These are phyloP conservation scores for Citrus mangshanensis DNA, from an alignment of 345 rosid genomes.

Conservation along the genomic window DNA sequence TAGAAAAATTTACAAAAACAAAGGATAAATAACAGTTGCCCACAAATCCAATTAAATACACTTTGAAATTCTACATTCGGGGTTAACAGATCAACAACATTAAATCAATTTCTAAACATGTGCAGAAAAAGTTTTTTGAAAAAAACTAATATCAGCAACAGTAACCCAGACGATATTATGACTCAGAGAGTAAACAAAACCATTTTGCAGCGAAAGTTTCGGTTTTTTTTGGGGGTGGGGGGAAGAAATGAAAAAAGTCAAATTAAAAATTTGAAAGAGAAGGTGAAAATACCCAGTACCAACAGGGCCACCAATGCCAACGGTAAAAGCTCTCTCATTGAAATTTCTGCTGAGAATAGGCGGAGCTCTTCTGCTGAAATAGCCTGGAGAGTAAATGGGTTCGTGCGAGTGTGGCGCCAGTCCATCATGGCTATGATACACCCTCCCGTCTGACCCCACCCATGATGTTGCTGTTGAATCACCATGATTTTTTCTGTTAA, in stretches of 20 bases:
- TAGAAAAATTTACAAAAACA: neutral
- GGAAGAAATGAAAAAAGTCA: no score
- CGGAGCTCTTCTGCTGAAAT: constrained; percentile 82
- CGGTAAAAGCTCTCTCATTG: constrained; percentile 87
- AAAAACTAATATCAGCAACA: no score
- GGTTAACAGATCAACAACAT: neutral
- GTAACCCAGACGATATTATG: no score
- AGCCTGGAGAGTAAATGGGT: constrained; percentile 97
- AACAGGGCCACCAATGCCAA: constrained; percentile 97
- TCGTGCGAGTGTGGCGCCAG: constrained; percentile 97
- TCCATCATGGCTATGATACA: constrained; percentile 95
- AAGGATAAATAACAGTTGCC: no score
- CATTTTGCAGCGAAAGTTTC: no score
- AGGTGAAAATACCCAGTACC: constrained; percentile 73
- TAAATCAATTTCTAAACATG: neutral
- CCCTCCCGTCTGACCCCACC: constrained; percentile 77
- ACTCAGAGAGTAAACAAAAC: no score
- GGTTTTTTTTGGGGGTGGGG: no score
- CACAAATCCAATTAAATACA: neutral
- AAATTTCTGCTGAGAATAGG: constrained; percentile 70
- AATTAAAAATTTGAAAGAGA: neutral
- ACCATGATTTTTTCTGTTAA: constrained; percentile 27
- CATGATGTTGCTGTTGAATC: constrained; percentile 37
- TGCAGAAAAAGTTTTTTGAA: no score
- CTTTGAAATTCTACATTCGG: neutral